Evolutionary conservation across 345 rosid genomes (phyloP).

Genomic region (Noccaea bulbosa): DNA sequence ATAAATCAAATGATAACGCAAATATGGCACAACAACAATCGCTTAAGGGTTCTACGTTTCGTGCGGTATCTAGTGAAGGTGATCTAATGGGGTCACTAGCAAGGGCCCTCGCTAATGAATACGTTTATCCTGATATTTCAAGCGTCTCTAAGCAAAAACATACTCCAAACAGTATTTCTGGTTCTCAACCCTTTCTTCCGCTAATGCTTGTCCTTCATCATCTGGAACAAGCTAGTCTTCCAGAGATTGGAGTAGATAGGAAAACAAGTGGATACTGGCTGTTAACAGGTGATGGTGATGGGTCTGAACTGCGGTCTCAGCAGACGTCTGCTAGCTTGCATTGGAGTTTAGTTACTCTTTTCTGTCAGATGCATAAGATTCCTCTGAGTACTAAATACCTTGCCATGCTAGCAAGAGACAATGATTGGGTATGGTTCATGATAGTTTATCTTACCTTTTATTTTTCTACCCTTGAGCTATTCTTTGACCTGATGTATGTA

Average conservation of each 20-base stretch:
- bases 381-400: conserved; percentile 93
- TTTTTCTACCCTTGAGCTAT: conserved; percentile 15
- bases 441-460: conserved; percentile 32
- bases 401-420: conserved; percentile 86
- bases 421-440: conserved; percentile 84
- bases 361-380: conserved; percentile 92
- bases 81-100: conserved; percentile 79
- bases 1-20: conserved; percentile 56
- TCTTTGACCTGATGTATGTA: conserved; percentile 32
- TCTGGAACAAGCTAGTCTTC: conserved; percentile 96
- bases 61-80: conserved; percentile 55
- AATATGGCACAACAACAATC: conserved; percentile 57
- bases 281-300: conserved; percentile 82
- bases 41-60: conserved; percentile 65
- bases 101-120: conserved; percentile 86
- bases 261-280: conserved; percentile 96
- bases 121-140: conserved; percentile 55
- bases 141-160: conserved; percentile 53
- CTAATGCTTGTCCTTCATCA: conserved; percentile 79
- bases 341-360: conserved; percentile 89
- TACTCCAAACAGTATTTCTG: conserved; percentile 40
- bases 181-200: conserved; percentile 59
- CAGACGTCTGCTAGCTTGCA: conserved; percentile 85
- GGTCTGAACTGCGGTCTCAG: conserved; percentile 77
- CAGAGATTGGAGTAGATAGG: conserved; percentile 54